Base-by-base conservation (phyloP, 495 filamentous ascomycete species). In the Talaromyces trachyspermus region DNA sequence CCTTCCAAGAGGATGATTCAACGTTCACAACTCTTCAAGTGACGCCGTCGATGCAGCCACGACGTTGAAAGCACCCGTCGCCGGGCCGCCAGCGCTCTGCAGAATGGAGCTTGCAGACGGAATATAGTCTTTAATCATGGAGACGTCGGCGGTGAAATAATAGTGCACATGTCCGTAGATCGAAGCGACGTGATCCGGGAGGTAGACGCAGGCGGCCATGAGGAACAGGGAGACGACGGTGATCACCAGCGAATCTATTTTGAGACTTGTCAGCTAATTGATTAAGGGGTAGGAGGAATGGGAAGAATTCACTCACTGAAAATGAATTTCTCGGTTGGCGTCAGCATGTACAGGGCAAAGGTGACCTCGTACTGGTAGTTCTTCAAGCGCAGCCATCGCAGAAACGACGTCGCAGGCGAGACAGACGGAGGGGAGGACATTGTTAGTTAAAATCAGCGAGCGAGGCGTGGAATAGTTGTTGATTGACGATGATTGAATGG, bases 321-420 rank as follows among this genome's bases (percentile, higher is more conserved):
- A 59, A 91, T 84, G 67, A 89, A 81, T 53, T 86, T 88, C 65
- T 91, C 86, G 4, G 81, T 86, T 4, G 84, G 79, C 10, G 86
- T 89, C 26, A 91, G 76, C 86, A 91, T 91, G 71, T 91, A 91
- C 18, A 89, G 71, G 36, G 83, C 78, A 61, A 88, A 86, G 4
- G 86, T 89, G 54, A 89, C 86, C 61, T 89, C 86, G 62, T 89
- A 89, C 63, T 91, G 86, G 62, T 91, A 91, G 48, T 81, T 77
- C 69, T 91, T 91, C 49, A 85, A 72, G 58, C 82, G 81, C 46
- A 89, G 68, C 77, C 83, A 84, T 46, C 76, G 74, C 30, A 83
- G 56, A 11, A 84, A 55, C 33, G 59, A 58, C 24, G 68, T 57
- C 2, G 73, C 48, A 50, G 74, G 59, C 53, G 68, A 71, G 51